phyloP scores from a whole-genome alignment of 2,329 filamentous ascomycete species.

The Fusarium sulawesiense region DNA sequence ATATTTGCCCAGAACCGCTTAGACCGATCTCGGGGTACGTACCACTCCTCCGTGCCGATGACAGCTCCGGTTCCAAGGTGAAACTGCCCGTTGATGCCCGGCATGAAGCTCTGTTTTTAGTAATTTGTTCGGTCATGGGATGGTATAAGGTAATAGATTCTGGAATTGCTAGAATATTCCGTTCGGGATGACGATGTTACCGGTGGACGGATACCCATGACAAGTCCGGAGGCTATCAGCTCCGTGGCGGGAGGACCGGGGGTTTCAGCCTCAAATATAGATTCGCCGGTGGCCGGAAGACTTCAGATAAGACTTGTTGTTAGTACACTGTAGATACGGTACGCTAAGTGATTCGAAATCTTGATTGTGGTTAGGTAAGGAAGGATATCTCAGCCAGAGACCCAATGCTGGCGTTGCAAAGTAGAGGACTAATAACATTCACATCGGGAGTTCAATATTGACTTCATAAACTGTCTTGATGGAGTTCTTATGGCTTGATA shows the following conservation, averaged over 20 bases:
- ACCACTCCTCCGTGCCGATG: background rate
- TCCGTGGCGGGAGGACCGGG: slow-evolving; percentile 6
- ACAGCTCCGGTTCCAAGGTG: background rate
- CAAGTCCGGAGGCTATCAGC: slow-evolving; percentile 6
- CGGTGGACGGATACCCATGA: background rate
- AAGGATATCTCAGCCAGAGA: background rate
- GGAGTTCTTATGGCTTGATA: too few relatives aligned
- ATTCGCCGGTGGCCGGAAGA: background rate
- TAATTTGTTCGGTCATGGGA: background rate
- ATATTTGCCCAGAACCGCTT: slow-evolving; percentile 24
- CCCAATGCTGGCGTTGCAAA: background rate
- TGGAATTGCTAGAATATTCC: background rate
- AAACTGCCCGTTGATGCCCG: background rate
- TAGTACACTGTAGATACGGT: background rate
- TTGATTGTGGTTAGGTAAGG: background rate
- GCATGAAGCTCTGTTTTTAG: background rate
- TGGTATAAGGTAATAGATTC: background rate
- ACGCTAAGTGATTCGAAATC: background rate
- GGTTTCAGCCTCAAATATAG: slow-evolving; percentile 22
- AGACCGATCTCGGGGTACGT: slow-evolving; percentile 1
- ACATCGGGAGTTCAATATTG: background rate
- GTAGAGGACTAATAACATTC: background rate
- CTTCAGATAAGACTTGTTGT: background rate
- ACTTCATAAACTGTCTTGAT: background rate
- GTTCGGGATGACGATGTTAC: background rate